phyloP scores from a whole-genome alignment of 805 yeast genomes.

The Cyberlindnera japonica region DNA sequence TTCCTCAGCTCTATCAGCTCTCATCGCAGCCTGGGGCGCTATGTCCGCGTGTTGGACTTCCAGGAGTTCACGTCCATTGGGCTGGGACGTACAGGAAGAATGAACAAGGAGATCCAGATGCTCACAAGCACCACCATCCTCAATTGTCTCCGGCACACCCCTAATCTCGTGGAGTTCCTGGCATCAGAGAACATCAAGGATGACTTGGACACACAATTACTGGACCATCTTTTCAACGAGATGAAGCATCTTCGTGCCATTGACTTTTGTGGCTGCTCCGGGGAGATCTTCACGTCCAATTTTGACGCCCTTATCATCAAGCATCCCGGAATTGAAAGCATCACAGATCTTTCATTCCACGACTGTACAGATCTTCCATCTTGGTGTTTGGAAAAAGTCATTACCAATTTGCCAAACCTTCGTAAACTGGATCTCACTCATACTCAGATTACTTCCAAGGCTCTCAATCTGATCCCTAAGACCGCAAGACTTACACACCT shows the following conservation, averaged over 20 bases:
- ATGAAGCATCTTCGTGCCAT: conserved; percentile 58
- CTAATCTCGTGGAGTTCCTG: conserved; percentile 71
- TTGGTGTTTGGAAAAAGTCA: conserved; percentile 48
- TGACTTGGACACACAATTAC: conserved; percentile 63
- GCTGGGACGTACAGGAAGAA: conserved; percentile 80
- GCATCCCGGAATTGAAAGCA: conserved; percentile 20
- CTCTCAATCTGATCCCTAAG: conserved; percentile 50
- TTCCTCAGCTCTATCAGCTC: conserved; percentile 53
- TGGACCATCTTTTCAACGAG: conserved; percentile 50
- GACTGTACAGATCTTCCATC: conserved; percentile 79
- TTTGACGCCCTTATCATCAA: conserved; percentile 40
- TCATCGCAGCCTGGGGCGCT: conserved; percentile 48
- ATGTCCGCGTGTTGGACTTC: conserved; percentile 77
- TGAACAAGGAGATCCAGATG: conserved; percentile 91
- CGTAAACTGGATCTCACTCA: conserved; percentile 76
- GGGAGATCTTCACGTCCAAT: conserved; percentile 54
- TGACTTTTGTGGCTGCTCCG: conserved; percentile 88
- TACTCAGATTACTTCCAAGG: conserved; percentile 68
- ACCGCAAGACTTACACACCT: conserved; percentile 67
- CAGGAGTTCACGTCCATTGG: conserved; percentile 88
- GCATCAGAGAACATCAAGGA: conserved; percentile 84
- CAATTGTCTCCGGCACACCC: conserved; percentile 57
- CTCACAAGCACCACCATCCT: conserved; percentile 72
- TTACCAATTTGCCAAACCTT: conserved; percentile 54
- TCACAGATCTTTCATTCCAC: conserved; percentile 61